Evolutionary conservation across 768 basidiomycete genomes (phyloP).

Genomic region (Phaeotremella skinneri): DNA sequence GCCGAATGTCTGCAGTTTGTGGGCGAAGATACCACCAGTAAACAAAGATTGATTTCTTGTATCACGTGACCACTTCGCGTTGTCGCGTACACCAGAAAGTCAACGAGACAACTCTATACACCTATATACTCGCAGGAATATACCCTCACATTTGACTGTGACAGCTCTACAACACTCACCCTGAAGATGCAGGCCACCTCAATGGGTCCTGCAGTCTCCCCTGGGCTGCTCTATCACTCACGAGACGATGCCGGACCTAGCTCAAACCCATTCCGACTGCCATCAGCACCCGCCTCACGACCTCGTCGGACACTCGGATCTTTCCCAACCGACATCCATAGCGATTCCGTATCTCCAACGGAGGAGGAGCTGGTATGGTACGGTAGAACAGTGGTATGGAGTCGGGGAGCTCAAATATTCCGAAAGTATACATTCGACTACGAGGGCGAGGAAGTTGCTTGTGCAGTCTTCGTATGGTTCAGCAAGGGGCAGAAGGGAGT

Average conservation of each 20-base stretch:
- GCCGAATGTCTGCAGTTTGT: too few species aligned
- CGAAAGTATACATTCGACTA: conserved; percentile 43
- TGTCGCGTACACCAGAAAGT: too few species aligned
- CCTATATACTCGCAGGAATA: too few species aligned
- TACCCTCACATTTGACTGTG: background rate
- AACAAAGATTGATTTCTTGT: too few species aligned
- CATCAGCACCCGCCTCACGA: background rate
- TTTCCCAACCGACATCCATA: background rate
- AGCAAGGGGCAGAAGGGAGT: background rate
- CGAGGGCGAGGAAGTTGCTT: conserved; percentile 36
- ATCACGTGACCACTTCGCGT: too few species aligned
- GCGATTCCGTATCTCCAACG: background rate
- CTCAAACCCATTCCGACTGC: conserved; percentile 3
- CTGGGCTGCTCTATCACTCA: conserved; percentile 13
- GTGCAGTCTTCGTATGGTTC: conserved; percentile 47
- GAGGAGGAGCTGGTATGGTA: conserved; percentile 50
- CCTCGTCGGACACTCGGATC: background rate
- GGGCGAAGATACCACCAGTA: too few species aligned
- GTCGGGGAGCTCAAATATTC: conserved; percentile 36
- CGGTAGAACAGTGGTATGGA: conserved; percentile 44
- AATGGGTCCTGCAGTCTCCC: conserved; percentile 15
- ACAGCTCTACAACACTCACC: background rate
- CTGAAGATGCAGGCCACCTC: conserved; percentile 8
- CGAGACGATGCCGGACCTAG: conserved; percentile 13
- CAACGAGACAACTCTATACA: too few species aligned